Percentiles rank a stretch among this genome's conserved stretches.
These are phyloP conservation scores for Magnaporthales sp. DNA, from an alignment of 2,329 filamentous ascomycete genomes.

Conservation along the genomic window DNA sequence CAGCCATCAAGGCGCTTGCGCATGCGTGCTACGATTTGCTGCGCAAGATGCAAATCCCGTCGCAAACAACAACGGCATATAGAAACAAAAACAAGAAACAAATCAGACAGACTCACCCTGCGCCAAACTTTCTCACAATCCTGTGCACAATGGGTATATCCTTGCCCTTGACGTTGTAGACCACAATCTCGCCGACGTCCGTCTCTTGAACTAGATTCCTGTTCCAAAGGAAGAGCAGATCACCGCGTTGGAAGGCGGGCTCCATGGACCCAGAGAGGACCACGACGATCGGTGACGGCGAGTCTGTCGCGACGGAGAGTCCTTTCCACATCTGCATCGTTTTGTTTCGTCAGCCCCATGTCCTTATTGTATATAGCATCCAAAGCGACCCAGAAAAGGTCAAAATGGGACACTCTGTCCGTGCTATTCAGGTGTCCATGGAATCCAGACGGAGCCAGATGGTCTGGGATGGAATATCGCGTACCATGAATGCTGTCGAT, in stretches of 20 bases:
- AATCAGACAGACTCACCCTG: slow-evolving; percentile 34
- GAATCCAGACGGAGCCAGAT: background rate
- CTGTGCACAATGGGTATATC: slow-evolving; percentile 97
- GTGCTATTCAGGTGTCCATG: background rate
- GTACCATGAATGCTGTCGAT: slow-evolving; percentile 82
- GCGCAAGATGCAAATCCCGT: background rate
- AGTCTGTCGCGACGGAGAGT: slow-evolving; percentile 69
- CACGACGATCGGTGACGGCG: slow-evolving; percentile 70
- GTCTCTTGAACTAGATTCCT: slow-evolving; percentile 49
- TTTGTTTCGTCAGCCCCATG: slow-evolving; percentile 11
- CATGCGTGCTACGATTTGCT: too few relatives aligned
- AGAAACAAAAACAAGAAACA: background rate
- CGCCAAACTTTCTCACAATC: slow-evolving; percentile 66
- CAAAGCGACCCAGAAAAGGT: background rate
- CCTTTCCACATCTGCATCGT: slow-evolving; percentile 70
- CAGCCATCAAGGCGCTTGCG: background rate
- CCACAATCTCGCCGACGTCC: slow-evolving; percentile 42
- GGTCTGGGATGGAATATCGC: slow-evolving; percentile 10
- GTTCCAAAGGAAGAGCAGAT: slow-evolving; percentile 72
- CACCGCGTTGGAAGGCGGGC: slow-evolving; percentile 71
- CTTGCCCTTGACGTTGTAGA: slow-evolving; percentile 79
- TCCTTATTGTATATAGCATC: background rate
- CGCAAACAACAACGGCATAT: background rate
- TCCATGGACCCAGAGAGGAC: slow-evolving; percentile 83
- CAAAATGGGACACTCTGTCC: background rate